Conservation (phyloP, 805 yeast species). For the Vanderwaltozyma verrucispora region DNA sequence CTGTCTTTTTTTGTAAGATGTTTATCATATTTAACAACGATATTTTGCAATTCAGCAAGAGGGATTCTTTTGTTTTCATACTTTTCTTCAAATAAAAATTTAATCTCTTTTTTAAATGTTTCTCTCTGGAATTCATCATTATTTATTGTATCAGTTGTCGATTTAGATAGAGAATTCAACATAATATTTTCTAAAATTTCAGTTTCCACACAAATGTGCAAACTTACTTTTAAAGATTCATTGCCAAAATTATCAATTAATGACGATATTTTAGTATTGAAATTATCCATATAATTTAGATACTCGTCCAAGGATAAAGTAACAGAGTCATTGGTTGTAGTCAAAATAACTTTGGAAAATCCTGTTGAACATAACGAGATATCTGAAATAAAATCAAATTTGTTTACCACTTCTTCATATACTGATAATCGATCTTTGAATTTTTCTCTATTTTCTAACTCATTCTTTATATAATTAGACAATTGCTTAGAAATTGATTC, state of each 20-base stretch:
- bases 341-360: slow-evolving; percentile 43
- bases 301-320: slow-evolving; percentile 27
- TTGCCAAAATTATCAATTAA: neutral
- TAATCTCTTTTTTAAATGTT: neutral
- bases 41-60: neutral
- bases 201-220: slow-evolving; percentile 42
- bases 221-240: slow-evolving; percentile 26
- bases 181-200: slow-evolving; percentile 26
- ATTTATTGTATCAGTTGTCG: too few species aligned
- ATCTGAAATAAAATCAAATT: slow-evolving; percentile 42
- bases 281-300: slow-evolving; percentile 7
- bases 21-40: neutral
- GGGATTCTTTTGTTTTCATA: neutral
- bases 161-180: neutral
- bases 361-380: slow-evolving; percentile 39
- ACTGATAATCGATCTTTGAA: slow-evolving; percentile 27
- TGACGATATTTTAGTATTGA: neutral
- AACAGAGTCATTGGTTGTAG: slow-evolving; percentile 25
- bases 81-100: neutral
- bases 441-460: slow-evolving; percentile 33
- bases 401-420: slow-evolving; percentile 28
- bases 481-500: slow-evolving; percentile 28
- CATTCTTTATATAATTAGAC: slow-evolving; percentile 19
- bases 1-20: too few species aligned
- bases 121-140: neutral